phyloP scores from a whole-genome alignment of 2,329 filamentous ascomycete genomes.

The Sporothrix protearum region DNA sequence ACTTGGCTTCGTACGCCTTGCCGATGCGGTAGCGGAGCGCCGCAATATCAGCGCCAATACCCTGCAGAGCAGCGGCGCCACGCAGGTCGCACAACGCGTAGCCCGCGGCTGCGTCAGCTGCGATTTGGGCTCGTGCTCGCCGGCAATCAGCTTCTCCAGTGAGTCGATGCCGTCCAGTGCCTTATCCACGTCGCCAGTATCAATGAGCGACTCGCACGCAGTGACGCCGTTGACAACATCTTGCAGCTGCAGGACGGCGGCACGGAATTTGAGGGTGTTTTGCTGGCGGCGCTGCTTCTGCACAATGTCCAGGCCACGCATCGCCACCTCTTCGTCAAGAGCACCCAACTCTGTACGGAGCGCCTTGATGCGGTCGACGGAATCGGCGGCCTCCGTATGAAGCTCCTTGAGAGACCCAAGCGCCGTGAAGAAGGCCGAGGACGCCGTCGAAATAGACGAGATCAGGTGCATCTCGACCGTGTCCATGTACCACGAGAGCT shows the following conservation, averaged over 20 bases:
- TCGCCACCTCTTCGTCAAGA: conserved; percentile 81
- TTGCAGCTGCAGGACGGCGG: conserved; percentile 78
- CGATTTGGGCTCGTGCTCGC: conserved; percentile 50
- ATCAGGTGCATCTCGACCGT: conserved; percentile 97
- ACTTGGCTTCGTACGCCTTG: conserved; percentile 77
- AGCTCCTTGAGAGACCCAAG: conserved; percentile 86
- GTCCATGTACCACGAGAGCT: conserved; percentile 99
- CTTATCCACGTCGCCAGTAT: conserved; percentile 75
- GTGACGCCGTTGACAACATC: conserved; percentile 72
- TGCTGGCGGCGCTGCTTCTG: conserved; percentile 76
- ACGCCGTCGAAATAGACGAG: conserved; percentile 91
- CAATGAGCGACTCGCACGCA: conserved; percentile 75
- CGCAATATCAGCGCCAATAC: conserved; percentile 72
- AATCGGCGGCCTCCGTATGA: conserved; percentile 87
- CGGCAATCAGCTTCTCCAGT: conserved; percentile 76
- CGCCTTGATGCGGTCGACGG: conserved; percentile 78
- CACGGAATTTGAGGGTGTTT: conserved; percentile 77
- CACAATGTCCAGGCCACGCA: conserved; percentile 79
- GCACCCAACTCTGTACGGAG: conserved; percentile 74
- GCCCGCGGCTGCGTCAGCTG: conserved; percentile 29
- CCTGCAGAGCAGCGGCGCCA: conserved; percentile 72
- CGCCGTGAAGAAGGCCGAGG: conserved; percentile 92
- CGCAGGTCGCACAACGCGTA: conserved; percentile 63
- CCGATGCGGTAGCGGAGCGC: conserved; percentile 77
- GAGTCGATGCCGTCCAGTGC: conserved; percentile 74